These are phyloP conservation scores for Syncephalis plumigaleata DNA, from an alignment of 371 early-diverging fungal species.

Conservation along the genomic window DNA sequence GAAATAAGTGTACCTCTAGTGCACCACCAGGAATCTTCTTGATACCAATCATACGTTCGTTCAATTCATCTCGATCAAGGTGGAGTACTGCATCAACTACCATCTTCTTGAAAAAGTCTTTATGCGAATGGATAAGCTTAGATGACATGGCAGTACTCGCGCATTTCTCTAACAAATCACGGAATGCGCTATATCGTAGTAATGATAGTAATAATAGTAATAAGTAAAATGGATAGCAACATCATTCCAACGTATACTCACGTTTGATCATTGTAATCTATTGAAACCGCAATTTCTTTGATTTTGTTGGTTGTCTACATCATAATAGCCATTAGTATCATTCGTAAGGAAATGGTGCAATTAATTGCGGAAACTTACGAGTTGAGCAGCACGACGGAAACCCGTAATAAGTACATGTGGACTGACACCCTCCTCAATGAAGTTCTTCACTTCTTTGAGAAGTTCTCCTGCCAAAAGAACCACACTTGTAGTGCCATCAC, in stretches of 20 bases:
- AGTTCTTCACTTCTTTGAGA: slow-evolving; percentile 81
- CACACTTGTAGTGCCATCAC: slow-evolving; percentile 99
- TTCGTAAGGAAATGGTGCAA: too few species aligned
- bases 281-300: slow-evolving; percentile 64
- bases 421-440: slow-evolving; percentile 91
- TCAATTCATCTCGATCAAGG: slow-evolving; percentile 83
- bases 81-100: slow-evolving; percentile 94
- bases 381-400: slow-evolving; percentile 69
- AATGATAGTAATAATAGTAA: background rate
- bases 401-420: slow-evolving; percentile 92
- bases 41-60: slow-evolving; percentile 92
- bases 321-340: background rate
- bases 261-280: slow-evolving; percentile 57
- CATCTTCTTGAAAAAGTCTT: slow-evolving; percentile 96
- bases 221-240: background rate
- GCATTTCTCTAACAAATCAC: slow-evolving; percentile 84
- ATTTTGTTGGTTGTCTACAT: slow-evolving; percentile 61
- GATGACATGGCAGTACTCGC: slow-evolving; percentile 98
- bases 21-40: slow-evolving; percentile 98
- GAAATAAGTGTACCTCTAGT: slow-evolving; percentile 46
- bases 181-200: slow-evolving; percentile 43
- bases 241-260: slow-evolving; percentile 16
- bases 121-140: slow-evolving; percentile 94
- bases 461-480: slow-evolving; percentile 96
- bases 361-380: slow-evolving; percentile 34